phyloP scores from a whole-genome alignment of 805 yeast species.

The Pichia membranifaciens region DNA sequence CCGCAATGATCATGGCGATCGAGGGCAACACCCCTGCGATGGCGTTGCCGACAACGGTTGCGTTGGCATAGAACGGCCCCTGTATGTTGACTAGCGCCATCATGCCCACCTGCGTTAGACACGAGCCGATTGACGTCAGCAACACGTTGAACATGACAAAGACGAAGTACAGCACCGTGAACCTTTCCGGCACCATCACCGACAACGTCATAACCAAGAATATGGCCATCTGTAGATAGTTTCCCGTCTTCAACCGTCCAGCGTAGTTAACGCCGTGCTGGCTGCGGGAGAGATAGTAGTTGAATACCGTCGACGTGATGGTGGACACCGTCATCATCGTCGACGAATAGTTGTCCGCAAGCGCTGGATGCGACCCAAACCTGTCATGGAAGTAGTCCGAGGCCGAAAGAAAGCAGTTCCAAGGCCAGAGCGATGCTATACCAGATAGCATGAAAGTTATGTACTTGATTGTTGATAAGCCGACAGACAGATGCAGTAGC shows the following conservation, averaged over 20 bases:
- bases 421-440: conserved; percentile 86
- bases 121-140: conserved; percentile 66
- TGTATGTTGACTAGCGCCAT: conserved; percentile 79
- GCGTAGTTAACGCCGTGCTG: conserved; percentile 58
- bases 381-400: conserved; percentile 70
- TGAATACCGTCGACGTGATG: conserved; percentile 53
- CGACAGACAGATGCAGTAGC: conserved; percentile 13
- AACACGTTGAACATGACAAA: conserved; percentile 59
- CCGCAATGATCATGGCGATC: conserved; percentile 53
- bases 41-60: conserved; percentile 92
- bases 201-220: conserved; percentile 54
- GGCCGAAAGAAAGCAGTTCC: conserved; percentile 89
- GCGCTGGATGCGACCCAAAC: conserved; percentile 42
- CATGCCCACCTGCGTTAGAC: conserved; percentile 82
- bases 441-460: conserved; percentile 64
- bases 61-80: conserved; percentile 71
- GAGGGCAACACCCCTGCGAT: conserved; percentile 92
- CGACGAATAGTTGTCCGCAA: conserved; percentile 61
- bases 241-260: conserved; percentile 55
- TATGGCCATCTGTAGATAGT: conserved; percentile 47
- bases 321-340: conserved; percentile 89
- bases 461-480: conserved; percentile 35
- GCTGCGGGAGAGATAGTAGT: conserved; percentile 55
- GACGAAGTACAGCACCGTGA: conserved; percentile 36
- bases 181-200: conserved; percentile 34